phyloP scores from a whole-genome alignment of 805 yeast genomes.

The Candida patagonica region DNA sequence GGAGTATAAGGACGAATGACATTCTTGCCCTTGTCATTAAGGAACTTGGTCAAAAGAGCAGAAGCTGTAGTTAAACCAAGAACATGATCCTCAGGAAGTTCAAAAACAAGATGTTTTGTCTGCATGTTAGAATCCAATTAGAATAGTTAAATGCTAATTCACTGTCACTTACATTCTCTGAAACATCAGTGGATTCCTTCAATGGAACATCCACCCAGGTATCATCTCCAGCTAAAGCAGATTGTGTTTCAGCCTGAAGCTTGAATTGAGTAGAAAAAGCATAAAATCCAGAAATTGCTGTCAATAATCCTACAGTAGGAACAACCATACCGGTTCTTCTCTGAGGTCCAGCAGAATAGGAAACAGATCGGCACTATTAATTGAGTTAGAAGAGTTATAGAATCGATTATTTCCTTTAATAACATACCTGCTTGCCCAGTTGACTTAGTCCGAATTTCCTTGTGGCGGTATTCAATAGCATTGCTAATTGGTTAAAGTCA shows the following conservation, averaged over 20 bases:
- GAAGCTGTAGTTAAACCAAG: constrained; percentile 78
- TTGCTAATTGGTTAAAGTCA: background rate
- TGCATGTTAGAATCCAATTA: constrained; percentile 1
- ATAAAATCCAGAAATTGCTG: constrained; percentile 34
- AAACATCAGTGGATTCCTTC: constrained; percentile 15
- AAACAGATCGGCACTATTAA: background rate
- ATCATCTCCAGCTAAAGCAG: constrained; percentile 20
- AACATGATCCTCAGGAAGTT: constrained; percentile 57
- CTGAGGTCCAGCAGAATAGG: background rate
- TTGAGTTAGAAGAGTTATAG: background rate
- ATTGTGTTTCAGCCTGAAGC: constrained; percentile 19
- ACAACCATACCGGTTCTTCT: constrained; percentile 19
- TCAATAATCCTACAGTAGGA: constrained; percentile 37
- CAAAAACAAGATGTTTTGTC: constrained; percentile 60
- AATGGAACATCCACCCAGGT: constrained; percentile 25
- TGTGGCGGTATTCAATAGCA: background rate
- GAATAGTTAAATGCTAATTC: background rate
- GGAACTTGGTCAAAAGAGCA: constrained; percentile 65
- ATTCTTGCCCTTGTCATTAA: constrained; percentile 70
- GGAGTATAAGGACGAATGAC: constrained; percentile 86
- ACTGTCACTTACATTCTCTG: constrained; percentile 21
- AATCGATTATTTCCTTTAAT: too few relatives aligned
- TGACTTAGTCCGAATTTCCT: background rate
- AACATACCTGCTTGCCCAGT: background rate
- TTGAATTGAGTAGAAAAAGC: constrained; percentile 27